Evolutionary conservation across 805 yeast genomes (phyloP).

Genomic region (Clavispora carvajalis): DNA sequence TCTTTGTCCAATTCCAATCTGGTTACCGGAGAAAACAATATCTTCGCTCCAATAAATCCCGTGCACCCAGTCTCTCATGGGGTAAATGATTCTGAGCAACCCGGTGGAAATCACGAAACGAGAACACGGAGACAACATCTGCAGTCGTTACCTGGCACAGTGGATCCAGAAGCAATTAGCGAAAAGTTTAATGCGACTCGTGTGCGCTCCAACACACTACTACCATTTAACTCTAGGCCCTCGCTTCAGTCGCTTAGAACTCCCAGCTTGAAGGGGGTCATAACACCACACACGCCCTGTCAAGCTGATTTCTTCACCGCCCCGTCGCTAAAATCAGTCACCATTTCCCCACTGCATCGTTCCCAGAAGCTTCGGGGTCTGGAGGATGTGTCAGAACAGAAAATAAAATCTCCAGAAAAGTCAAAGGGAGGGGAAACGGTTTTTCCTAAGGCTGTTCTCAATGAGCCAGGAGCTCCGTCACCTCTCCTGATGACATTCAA

Average conservation of each 20-base stretch:
- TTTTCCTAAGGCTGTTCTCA: neutral
- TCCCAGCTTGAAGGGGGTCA: slow-evolving; percentile 6
- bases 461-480: neutral
- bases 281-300: slow-evolving; percentile 14
- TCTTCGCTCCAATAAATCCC: neutral
- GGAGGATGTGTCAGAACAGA: neutral
- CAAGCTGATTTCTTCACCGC: slow-evolving; percentile 18
- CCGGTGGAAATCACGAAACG: neutral
- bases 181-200: neutral
- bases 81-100: neutral
- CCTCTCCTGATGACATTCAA: slow-evolving; percentile 1
- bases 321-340: slow-evolving; percentile 34
- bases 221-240: slow-evolving; percentile 7
- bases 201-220: neutral
- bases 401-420: neutral
- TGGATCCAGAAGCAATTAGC: neutral
- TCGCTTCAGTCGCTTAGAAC: slow-evolving; percentile 3
- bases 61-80: neutral
- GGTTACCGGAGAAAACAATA: neutral
- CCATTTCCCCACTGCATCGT: slow-evolving; percentile 32
- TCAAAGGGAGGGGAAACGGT: neutral
- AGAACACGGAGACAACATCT: neutral
- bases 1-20: neutral
- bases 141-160: neutral
- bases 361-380: neutral